Evolutionary conservation across 2,329 filamentous ascomycete genomes (phyloP), one percentile per base, ranked within the genome.

Genomic region (Fusarium sacchari): DNA sequence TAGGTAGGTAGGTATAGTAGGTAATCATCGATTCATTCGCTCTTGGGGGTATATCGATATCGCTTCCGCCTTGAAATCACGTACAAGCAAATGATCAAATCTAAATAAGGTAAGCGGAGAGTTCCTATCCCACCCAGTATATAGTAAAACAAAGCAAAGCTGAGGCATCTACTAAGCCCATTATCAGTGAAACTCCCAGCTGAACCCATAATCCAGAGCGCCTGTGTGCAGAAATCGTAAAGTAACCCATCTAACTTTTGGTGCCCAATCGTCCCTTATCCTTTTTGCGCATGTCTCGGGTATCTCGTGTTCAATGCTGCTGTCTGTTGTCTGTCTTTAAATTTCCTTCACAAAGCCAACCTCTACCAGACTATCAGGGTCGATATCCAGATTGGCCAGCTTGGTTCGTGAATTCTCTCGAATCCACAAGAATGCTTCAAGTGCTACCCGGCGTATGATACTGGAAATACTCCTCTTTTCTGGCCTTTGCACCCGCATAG

Each of bases 321-420:
- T 32, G 37, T 60, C 28, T 32, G 37, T 60, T 26, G 5, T 32
- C 32, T 32, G 8, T 56, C 44, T 58, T 75, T 75, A 91, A 60
- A 92, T 89, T 70, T 92, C 89, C 81, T 92, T 92, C 3, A 92
- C 86, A 78, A 92, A 93, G 0, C 91, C 91, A 24, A 93, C 90
- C 81, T 93, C 91, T 24, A 93, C 87, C 53, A 93, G 79, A 55
- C 87, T 85, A 67, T 92, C 90, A 67, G 88, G 78, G 57, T 80
- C 78, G 42, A 80, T 79, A 44, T 80, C 74, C 65, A 93, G 80
- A 74, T 90, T 90, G 20, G 90, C 89, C 80, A 93, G 88, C 83
- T 93, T 93, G 4, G 88, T 87, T 58, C 91, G 82, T 18, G 89
- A 90, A 73, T 92, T 93, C 43, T 93, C 91, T 36, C 91, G 82